A percentile compares a stretch with the other conserved stretches of the same genome.
These are phyloP conservation scores for Neurospora intermedia DNA, from an alignment of 495 filamentous ascomycete genomes.

Conservation along the genomic window DNA sequence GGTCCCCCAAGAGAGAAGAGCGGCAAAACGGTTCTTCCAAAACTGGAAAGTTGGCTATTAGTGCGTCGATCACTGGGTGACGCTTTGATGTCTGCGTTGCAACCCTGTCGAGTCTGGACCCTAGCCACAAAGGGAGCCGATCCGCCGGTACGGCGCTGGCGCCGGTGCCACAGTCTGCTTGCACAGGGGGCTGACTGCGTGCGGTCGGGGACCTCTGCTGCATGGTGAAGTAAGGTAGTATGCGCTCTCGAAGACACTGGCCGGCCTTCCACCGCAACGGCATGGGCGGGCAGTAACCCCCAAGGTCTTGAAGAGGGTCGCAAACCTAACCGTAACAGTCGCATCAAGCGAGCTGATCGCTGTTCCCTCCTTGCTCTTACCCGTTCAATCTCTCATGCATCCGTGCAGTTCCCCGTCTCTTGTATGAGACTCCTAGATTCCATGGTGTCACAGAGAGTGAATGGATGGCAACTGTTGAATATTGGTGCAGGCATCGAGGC, in stretches of 20 bases:
- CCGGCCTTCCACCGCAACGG: neutral
- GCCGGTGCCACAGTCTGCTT: slow-evolving; percentile 1
- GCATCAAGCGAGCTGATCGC: neutral
- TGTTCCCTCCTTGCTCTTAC: neutral
- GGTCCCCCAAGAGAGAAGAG: neutral
- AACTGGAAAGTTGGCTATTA: neutral
- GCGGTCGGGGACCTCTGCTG: neutral
- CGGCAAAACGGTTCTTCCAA: neutral
- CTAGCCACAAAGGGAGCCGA: neutral
- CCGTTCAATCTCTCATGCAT: neutral
- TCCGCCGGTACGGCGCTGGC: slow-evolving; percentile 10
- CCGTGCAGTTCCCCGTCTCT: neutral
- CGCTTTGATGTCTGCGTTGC: neutral
- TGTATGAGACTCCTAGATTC: neutral
- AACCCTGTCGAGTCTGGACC: neutral
- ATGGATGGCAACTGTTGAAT: neutral
- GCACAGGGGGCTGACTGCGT: neutral
- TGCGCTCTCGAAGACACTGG: neutral
- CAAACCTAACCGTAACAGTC: neutral
- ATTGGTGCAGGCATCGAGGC: neutral
- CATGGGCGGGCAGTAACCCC: neutral
- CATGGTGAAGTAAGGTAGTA: too few species aligned
- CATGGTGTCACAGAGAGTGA: neutral
- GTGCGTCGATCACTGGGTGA: slow-evolving; percentile 9
- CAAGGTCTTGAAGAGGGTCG: neutral